Evolutionary conservation across 164 flowering plant species (phyloP), one percentile per base, ranked within the genome.

Genomic region (Aristolochia contorta): DNA sequence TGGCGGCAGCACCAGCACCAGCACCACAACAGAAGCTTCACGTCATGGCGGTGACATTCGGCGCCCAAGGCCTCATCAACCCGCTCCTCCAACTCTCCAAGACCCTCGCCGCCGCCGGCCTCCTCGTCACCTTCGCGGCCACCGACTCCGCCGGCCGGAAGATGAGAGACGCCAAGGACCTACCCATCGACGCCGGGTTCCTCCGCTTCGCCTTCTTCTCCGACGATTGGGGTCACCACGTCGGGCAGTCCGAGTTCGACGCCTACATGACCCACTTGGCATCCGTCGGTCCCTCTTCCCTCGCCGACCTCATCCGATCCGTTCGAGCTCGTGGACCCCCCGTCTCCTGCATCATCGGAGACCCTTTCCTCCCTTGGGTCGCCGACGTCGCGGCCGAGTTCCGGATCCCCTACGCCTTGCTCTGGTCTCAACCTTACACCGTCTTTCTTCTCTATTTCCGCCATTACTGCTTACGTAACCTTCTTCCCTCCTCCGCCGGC

Each of bases 41-140:
- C 18, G 57, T 54, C 30, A 54, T 54, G 57, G 27, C 56, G 21
- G 24, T 67, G 10, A 56, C 71, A 10, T 62, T 50, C 58, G 58
- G 66, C 0, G 56, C 43, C 14, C 71, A 56, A 47, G 71, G 71
- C 58, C 71, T 59, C 58, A 67, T 67, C 55, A 67, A 67, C 41
- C 70, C 70, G 8, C 25, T 61, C 13, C 61, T 67, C 57, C 65
- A 67, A 14, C 52, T 67, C 53, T 61, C 71, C 62, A 62, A 62
- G 43, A 19, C 43, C 23, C 62, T 67, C 43, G 47, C n/a, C 18
- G 30, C 25, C 45, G 24, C 21, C 10, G 71, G 71, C 47, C 54
- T 50, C 50, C 33, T 22, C 0, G 65, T 62, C 54, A 62, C 71
- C 62, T 67, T 67, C 33, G 47, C 32, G 57, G 45, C 62, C 51